phyloP scores from a whole-genome alignment of 805 yeast genomes.

The Zygosaccharomyces bailii region DNA sequence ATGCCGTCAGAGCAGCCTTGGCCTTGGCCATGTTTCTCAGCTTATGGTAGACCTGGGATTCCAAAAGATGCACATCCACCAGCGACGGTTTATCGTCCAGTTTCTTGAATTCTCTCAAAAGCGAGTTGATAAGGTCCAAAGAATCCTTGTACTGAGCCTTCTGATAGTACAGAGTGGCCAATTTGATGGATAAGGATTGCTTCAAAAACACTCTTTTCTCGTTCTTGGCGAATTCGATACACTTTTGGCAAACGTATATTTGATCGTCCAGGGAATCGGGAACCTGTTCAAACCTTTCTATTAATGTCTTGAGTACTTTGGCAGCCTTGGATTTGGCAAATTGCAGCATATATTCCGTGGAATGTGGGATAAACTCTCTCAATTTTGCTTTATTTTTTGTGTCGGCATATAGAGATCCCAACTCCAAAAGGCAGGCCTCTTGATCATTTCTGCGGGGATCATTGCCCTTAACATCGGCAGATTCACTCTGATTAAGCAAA shows the following conservation, averaged over 20 bases:
- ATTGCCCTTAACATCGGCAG: constrained; percentile 16
- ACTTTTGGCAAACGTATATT: constrained; percentile 67
- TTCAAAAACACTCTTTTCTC: constrained; percentile 86
- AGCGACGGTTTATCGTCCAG: constrained; percentile 93
- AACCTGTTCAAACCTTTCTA: constrained; percentile 69
- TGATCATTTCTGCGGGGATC: constrained; percentile 50
- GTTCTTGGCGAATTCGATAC: constrained; percentile 80
- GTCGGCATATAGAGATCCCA: constrained; percentile 67
- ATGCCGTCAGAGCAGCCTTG: constrained; percentile 87
- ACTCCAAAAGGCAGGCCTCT: constrained; percentile 68
- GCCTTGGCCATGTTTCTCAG: constrained; percentile 87
- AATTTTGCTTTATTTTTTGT: constrained; percentile 50
- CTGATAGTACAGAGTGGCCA: constrained; percentile 70
- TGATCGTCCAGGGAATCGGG: constrained; percentile 65
- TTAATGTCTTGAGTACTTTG: constrained; percentile 75
- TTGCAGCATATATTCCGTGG: constrained; percentile 66
- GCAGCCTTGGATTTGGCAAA: constrained; percentile 95
- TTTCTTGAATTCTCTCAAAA: constrained; percentile 83
- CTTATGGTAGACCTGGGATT: constrained; percentile 85
- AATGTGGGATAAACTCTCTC: constrained; percentile 57
- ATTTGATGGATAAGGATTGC: constrained; percentile 80
- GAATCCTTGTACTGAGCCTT: constrained; percentile 66
- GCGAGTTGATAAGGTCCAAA: constrained; percentile 61
- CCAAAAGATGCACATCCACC: constrained; percentile 92
- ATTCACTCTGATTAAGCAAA: constrained; percentile 40